A percentile compares a stretch with the other conserved stretches of the same genome.
Conservation (phyloP, 352 stramenopile genomes). For the Phytophthora sansomeana region DNA sequence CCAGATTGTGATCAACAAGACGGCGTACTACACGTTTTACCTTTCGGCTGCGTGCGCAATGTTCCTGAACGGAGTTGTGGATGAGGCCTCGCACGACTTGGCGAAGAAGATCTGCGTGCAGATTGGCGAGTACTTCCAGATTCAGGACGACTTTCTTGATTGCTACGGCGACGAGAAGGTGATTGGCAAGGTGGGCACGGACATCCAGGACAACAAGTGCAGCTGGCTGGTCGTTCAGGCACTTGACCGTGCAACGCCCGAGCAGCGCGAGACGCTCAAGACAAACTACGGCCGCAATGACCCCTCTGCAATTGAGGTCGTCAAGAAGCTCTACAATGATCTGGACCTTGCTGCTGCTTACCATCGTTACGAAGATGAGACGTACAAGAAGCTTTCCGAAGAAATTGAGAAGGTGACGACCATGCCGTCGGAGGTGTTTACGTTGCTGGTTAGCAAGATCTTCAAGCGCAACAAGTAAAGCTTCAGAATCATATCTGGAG, state of each 20-base stretch:
- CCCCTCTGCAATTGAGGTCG: conserved; percentile 72
- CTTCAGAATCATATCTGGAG: background rate
- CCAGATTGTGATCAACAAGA: conserved; percentile 99
- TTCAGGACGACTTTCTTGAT: conserved; percentile 99
- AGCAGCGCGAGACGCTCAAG: conserved; percentile 88
- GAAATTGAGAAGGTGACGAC: conserved; percentile 83
- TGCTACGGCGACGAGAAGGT: conserved; percentile 95
- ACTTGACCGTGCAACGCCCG: conserved; percentile 68
- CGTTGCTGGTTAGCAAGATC: conserved; percentile 95
- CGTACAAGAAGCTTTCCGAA: conserved; percentile 83
- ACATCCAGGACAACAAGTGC: conserved; percentile 99
- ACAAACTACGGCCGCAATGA: conserved; percentile 94
- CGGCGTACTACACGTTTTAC: conserved; percentile 99
- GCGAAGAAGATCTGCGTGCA: conserved; percentile 95
- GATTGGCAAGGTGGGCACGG: conserved; percentile 96
- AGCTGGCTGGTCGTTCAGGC: conserved; percentile 98
- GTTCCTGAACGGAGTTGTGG: conserved; percentile 84
- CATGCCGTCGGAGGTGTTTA: conserved; percentile 94
- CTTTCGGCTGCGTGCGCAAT: conserved; percentile 94
- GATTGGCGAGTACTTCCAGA: conserved; percentile 99
- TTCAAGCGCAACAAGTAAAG: conserved; percentile 97
- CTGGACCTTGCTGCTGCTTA: conserved; percentile 91
- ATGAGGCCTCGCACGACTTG: conserved; percentile 77
- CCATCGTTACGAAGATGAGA: conserved; percentile 95
- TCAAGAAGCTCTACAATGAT: conserved; percentile 96